Evolutionary conservation across 2,329 filamentous ascomycete genomes (phyloP), one percentile per base, ranked within the genome.

Genomic region (Teratosphaeria destructans): DNA sequence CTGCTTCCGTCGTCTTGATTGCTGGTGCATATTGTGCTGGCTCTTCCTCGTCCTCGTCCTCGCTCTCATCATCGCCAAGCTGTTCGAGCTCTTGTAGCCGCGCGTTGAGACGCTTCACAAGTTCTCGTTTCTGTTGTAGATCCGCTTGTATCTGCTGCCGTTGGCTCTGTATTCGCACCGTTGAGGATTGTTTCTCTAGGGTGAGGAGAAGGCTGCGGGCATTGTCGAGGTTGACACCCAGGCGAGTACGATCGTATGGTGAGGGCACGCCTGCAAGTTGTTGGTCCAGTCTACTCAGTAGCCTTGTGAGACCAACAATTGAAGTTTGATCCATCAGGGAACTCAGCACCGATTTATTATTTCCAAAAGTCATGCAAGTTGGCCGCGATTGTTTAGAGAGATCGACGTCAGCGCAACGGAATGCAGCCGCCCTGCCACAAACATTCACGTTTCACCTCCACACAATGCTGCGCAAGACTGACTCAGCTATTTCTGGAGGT

Each of bases 1-100:
- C 62, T 52, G 63, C 57, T 57, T 68, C 52, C 64, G 67, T 64
- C 54, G 70, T 66, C 56, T 67, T 66, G 19, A 72, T 61, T 34
- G 72, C 73, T 7, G 77, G 77, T n/a, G 73, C 76, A 60, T 77
- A 78, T 3, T 71, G 73, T 6, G 71, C 70, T 27, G 74, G 66
- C 12, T 70, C 63, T 49, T 78, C 78, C 61, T 76, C 76, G 16
- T 58, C 60, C 23, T 55, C 55, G 77, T 6, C 76, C 73, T 73
- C 69, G 70, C 73, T 60, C 23, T 67, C 67, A 3, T 72, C 74
- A 34, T 65, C 69, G 11, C 71, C 71, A 16, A 88, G 79, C 64
- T 89, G 83, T 65, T 85, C 81, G 10, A 91, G 71, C 66, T 92
- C 88, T 60, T 84, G 78, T 62, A 93, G 73, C 43, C 86, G 78